These are phyloP conservation scores for Euphorbia tirucalli DNA, from an alignment of 345 rosid genomes.

Conservation along the genomic window DNA sequence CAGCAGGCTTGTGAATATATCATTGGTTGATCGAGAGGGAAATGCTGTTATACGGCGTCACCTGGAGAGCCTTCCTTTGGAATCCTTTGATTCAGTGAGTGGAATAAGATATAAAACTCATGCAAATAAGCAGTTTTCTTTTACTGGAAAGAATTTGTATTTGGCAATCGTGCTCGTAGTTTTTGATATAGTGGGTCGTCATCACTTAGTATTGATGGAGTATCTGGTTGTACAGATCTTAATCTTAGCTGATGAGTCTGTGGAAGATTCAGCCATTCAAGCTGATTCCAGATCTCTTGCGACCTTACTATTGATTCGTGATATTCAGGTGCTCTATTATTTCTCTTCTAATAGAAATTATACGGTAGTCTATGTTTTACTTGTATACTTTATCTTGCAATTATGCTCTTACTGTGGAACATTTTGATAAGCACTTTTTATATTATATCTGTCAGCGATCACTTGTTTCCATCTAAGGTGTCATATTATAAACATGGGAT, in stretches of 20 bases:
- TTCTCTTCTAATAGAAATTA: slow-evolving; percentile 8
- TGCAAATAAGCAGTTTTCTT: not conserved
- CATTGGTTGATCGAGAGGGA: slow-evolving; percentile 61
- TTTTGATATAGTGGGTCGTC: not conserved
- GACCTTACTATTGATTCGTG: slow-evolving; percentile 63
- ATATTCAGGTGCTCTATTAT: slow-evolving; percentile 56
- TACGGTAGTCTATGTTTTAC: not conserved
- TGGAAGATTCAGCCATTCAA: slow-evolving; percentile 79
- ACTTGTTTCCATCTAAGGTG: not conserved
- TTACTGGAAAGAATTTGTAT: not conserved
- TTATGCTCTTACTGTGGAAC: not conserved
- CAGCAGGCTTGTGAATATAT: slow-evolving; percentile 52
- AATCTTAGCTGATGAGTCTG: slow-evolving; percentile 74
- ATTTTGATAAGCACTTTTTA: not conserved
- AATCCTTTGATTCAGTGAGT: slow-evolving; percentile 70
- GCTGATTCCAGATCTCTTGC: slow-evolving; percentile 86
- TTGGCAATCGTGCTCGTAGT: not conserved
- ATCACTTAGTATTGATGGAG: not conserved
- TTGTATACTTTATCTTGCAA: not conserved
- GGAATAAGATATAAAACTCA: slow-evolving; percentile 1
- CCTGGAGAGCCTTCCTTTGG: slow-evolving; percentile 74
- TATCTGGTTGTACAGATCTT: slow-evolving; percentile 44
- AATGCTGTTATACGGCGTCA: slow-evolving; percentile 71
- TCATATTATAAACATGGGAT: not conserved
- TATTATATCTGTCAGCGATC: not conserved